Evolutionary conservation across 2,329 filamentous ascomycete genomes (phyloP), one percentile per base, ranked within the genome.

Genomic region (Colletotrichum cereale): DNA sequence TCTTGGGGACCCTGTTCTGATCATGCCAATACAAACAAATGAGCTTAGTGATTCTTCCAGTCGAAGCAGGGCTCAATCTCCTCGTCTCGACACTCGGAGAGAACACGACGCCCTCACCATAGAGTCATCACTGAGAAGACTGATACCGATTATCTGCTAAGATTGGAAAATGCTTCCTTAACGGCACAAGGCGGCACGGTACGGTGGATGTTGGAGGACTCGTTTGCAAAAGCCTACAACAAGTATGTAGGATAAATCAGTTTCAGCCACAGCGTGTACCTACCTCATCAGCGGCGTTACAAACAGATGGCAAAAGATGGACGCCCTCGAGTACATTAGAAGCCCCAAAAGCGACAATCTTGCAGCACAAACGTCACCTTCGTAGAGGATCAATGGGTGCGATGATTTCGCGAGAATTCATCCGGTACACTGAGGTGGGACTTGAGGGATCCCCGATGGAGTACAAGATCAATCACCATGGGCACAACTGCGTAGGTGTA

Each of bases 161-260:
- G n/a, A 26, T 40, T 5, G 5, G 10, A 18, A 21, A 26, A 10
- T 6, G 3, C 34, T 18, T 16, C 24, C 53, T 3, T 16, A 24
- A 18, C 5, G 6, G 8, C 8, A 5, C n/a, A 24, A 24, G 6
- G 2, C 24, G 14, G 11, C 38, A 14, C 24, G 12, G 11, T 56
- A 14, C 24, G 12, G 7, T 38, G 14, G 14, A 26, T 2, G n/a
- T 11, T 56, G 7, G n/a, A 40, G 34, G n/a, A 24, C n/a, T 14
- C n/a, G 14, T 11, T 18, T 11, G 14, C 4, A 12, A 40, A 16
- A 14, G 10, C 34, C 34, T 40, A n/a, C 14, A n/a, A 14, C 6
- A 12, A 18, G 1, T 38, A 18, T 40, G 3, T 14, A n/a, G 8
- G n/a, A 7, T 1, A 40, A 31, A 34, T 0, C 1, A 0, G 7